phyloP scores from a whole-genome alignment of 169 alveolate species.

The Plasmodium gonderi region DNA sequence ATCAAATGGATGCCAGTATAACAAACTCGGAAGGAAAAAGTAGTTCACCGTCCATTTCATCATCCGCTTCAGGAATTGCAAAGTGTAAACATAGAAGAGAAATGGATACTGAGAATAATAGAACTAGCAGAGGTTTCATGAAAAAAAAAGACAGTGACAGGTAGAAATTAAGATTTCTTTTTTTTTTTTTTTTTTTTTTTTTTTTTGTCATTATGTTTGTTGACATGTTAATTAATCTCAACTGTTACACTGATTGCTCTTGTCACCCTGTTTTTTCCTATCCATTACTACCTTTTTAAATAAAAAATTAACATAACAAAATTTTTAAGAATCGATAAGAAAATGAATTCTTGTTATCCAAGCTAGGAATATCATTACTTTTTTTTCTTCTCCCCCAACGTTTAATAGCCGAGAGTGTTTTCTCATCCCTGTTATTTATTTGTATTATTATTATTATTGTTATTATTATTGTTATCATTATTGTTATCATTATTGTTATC shows the following conservation, averaged over 20 bases:
- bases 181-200: not conserved
- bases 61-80: not conserved
- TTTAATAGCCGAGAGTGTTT: not conserved
- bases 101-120: not conserved
- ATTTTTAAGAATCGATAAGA: not conserved
- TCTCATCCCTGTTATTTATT: not conserved
- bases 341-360: not conserved
- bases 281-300: no score
- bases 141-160: slow-evolving; percentile 1
- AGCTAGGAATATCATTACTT: not conserved
- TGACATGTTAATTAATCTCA: no score
- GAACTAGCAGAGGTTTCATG: not conserved
- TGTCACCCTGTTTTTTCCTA: no score
- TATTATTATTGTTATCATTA: not conserved
- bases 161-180: not conserved
- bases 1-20: not conserved
- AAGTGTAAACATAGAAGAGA: slow-evolving; percentile 12
- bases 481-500: not conserved
- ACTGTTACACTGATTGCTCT: no score
- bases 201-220: no score
- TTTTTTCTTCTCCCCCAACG: not conserved
- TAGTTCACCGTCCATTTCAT: slow-evolving; percentile 6
- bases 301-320: no score
- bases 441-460: not conserved
- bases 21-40: not conserved